Evolutionary conservation across 805 yeast species (phyloP), one percentile per base, ranked within the genome.

Genomic region (Grigorovia transvaalensis): DNA sequence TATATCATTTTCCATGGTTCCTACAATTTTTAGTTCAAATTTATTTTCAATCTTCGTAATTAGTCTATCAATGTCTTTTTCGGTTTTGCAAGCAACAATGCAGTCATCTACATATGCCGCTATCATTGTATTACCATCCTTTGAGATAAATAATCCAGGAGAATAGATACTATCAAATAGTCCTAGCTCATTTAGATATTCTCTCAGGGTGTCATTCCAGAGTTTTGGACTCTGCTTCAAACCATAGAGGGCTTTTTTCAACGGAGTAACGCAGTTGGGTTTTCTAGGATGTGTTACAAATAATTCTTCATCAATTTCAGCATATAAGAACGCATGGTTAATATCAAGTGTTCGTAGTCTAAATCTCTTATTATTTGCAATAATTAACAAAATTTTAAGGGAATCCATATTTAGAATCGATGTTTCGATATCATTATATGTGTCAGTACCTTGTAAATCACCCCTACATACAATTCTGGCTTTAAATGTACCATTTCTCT

Each of bases 71-170:
- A 20, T 33, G 6, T 19, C 47, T 12, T 44, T 30, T 12, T 53
- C 50, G 27, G n/a, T 18, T 13, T 44, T 41, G 5, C 54, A 51
- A 9, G 57, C 56, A 5, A 53, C 47, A 12, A 53, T 29, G 23
- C 49, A 45, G 23, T 54, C 54, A 50, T 55, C 57, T 1, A 53
- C 56, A 49, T 55, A 55, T 13, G 46, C 53, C 1, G 54, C 54
- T 1, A 55, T 48, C 46, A 53, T 44, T 1, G 23, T 27, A 5
- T 23, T 42, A 6, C 27, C 35, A 30, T 51, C 53, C 13, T 43
- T 20, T 13, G 48, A 48, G 18, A 38, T 11, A 45, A n/a, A 54
- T 2, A 52, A 44, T 3, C 57, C 55, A 13, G 52, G 55, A 6
- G 54, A 46, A 20, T 50, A 50, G 18, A 40, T 51, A 9, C 45